Conservation (phyloP, 1,284 basidiomycete species). For the Rhizoctonia solani region DNA sequence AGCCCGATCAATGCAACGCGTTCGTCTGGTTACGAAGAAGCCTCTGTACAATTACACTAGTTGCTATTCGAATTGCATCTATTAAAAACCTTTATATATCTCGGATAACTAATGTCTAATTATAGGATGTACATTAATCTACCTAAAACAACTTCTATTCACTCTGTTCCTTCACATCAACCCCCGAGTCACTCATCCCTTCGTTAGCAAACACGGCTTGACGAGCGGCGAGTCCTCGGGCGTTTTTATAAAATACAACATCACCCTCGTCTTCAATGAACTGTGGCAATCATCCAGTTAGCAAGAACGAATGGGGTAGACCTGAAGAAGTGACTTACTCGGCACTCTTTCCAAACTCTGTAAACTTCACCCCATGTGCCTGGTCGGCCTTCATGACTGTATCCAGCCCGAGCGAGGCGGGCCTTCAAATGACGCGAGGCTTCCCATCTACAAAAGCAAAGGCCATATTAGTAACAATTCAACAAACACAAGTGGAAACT, state of each 20-base stretch:
- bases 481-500: slow-evolving; percentile 44
- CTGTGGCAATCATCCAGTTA: slow-evolving; percentile 35
- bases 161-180: slow-evolving; percentile 59
- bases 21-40: too few relatives aligned
- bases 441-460: slow-evolving; percentile 63
- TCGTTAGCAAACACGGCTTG: slow-evolving; percentile 50
- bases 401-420: slow-evolving; percentile 67
- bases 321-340: slow-evolving; percentile 49
- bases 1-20: too few relatives aligned
- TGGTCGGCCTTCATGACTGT: slow-evolving; percentile 64
- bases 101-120: too few relatives aligned
- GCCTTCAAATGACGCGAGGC: slow-evolving; percentile 86
- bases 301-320: neutral
- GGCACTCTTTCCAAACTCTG: slow-evolving; percentile 75
- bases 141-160: too few relatives aligned
- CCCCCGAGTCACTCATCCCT: slow-evolving; percentile 79
- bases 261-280: slow-evolving; percentile 66
- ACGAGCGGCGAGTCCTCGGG: slow-evolving; percentile 53
- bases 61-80: too few relatives aligned
- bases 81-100: too few relatives aligned
- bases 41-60: too few relatives aligned
- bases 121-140: too few relatives aligned
- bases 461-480: too few relatives aligned
- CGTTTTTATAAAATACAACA: slow-evolving; percentile 67
- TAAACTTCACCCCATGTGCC: slow-evolving; percentile 79